Base-by-base conservation (phyloP, 2,329 filamentous ascomycete genomes). In the Pseudogymnoascus sp. region DNA sequence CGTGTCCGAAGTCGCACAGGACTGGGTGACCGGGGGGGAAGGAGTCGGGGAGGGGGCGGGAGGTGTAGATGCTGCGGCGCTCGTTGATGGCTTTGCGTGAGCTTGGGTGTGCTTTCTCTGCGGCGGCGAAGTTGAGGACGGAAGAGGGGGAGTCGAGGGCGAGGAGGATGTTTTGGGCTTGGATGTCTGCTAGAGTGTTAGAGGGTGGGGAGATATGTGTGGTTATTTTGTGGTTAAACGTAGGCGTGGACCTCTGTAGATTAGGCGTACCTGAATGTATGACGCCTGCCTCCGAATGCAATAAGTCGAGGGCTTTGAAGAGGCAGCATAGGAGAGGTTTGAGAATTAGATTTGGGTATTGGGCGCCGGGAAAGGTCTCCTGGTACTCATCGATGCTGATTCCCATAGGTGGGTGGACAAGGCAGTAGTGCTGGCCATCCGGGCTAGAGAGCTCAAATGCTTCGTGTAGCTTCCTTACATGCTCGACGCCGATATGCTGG, bases 381-480 rank as follows among this genome's bases (percentile, higher is more conserved):
- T 40, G 64, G 29, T 67, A 65, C 13, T 67, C 59, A 31, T 50
- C 62, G 8, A 68, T n/a, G 6, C 60, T 66, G 13, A 67, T 31
- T 5, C 66, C 61, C 14, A 71, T 61, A 19, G 68, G 67, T 24
- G 67, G 33, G 59, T 68, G 69, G 8, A 69, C 65, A 8, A 70
- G 62, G 59, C 69, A 72, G 38, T 42, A 21, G 26, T 33, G 40
- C 4, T 31, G 29, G 29, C 29, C 29, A 31, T 31, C 6, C 8
- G 61, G 37, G 8, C 66, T 62, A 6, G 68, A 38, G 31, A 76
- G 62, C 16, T 72, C 38, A 63, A 77, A 77, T 0, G 70, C 62
- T 60, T 76, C 72, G n/a, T 74, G 70, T 24, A 76, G 63, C 0
- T 65, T 65, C 42, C 75, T 69, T 4, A 78, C 63, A 8, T 64